Evolutionary conservation across 306 rosid species (phyloP), one percentile per base, ranked within the genome.

Genomic region (Calophaca sinica): DNA sequence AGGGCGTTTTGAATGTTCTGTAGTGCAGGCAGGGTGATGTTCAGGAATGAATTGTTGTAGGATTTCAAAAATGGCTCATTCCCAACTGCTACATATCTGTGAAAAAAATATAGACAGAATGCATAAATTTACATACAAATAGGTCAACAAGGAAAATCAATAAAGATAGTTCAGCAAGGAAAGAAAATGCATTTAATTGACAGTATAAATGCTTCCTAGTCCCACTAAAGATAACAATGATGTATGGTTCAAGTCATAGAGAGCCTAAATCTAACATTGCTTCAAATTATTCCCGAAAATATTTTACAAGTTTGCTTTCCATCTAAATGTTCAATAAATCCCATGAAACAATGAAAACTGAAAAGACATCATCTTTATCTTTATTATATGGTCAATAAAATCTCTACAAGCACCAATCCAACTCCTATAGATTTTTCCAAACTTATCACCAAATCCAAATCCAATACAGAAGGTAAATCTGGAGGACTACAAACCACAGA

Each of bases 61-160:
- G 99, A 80, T 81, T 86, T 72, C 72, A 94, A 86, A 87, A 94
- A 94, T 76, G 99, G 99, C 79, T 94, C 99, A 26, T 94, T 94
- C 20, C 99, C 99, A 75, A 94, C 99, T 20, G 99, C 99, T 46
- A 90, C 99, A 83, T 88, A 94, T 82, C 99, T 94, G 82, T 15
- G 54, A 75, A 81, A 84, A 84, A 52, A 54, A 62, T 57, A 44
- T 42, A 75, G 48, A 74, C 42, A 64, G 41, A 68, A 70, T 42
- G 53, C 76, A 78, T 52, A 35, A 41, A 55, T 8, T n/a, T 13
- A 51, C 33, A 50, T 36, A n/a, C 26, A 29, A 28, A n/a, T 9
- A 29, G 4, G 39, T 15, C 14, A 28, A 64, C n/a, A 36, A 61
- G 39, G 52, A 5, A 63, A 51, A 50, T 7, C 69, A 55, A 41